These are phyloP conservation scores for Candolleomyces efflorescens DNA, from an alignment of 768 basidiomycete genomes.

Conservation along the genomic window DNA sequence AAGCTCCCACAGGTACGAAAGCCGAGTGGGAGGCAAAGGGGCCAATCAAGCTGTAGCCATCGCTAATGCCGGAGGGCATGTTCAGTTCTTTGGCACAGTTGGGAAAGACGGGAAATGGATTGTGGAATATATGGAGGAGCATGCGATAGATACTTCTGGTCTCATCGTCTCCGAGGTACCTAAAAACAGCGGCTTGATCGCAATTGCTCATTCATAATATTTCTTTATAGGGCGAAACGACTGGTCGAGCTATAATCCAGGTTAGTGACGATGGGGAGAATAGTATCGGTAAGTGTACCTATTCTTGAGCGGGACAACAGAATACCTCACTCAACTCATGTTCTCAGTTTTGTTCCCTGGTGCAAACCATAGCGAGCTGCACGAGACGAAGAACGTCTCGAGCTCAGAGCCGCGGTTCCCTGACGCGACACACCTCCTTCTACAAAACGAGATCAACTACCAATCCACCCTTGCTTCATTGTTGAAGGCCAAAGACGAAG, in stretches of 20 bases:
- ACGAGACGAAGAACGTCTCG: conserved; percentile 18
- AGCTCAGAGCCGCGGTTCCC: conserved; percentile 19
- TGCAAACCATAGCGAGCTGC: conserved; percentile 45
- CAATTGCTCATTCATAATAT: neutral
- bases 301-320: neutral
- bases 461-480: conserved; percentile 35
- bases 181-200: neutral
- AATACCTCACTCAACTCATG: neutral
- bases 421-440: conserved; percentile 44
- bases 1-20: conserved; percentile 44
- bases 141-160: conserved; percentile 36
- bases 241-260: conserved; percentile 60
- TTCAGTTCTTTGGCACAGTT: conserved; percentile 47
- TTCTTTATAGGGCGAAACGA: conserved; percentile 34
- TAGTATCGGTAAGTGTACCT: conserved; percentile 46
- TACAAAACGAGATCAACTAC: conserved; percentile 57
- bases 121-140: conserved; percentile 29
- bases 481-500: conserved; percentile 16
- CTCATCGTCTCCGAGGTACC: conserved; percentile 38
- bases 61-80: conserved; percentile 44
- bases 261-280: conserved; percentile 56
- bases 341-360: conserved; percentile 51
- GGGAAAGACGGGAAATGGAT: conserved; percentile 53
- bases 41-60: conserved; percentile 62
- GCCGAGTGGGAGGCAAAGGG: conserved; percentile 57